These are phyloP conservation scores for Monilinia fructigena DNA, from an alignment of 2,329 filamentous ascomycete species.

Conservation along the genomic window DNA sequence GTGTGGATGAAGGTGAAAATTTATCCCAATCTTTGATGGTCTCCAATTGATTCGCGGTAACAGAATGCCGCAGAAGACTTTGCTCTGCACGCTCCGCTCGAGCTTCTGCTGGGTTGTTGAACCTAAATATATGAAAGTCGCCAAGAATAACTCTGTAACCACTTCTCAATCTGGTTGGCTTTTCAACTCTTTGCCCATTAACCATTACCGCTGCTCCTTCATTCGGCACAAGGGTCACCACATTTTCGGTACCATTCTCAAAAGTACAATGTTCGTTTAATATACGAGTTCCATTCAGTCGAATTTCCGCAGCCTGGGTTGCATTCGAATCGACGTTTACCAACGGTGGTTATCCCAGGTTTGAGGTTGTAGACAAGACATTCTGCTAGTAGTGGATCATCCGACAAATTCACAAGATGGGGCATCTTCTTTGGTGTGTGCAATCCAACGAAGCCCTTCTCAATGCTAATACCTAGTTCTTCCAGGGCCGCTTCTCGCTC, in stretches of 20 bases:
- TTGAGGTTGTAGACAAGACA: slow-evolving; percentile 98
- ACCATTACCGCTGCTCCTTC: slow-evolving; percentile 98
- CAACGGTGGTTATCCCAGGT: slow-evolving; percentile 88
- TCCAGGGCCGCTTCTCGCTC: slow-evolving; percentile 93
- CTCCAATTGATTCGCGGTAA: slow-evolving; percentile 61
- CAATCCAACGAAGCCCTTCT: slow-evolving; percentile 94
- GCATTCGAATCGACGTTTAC: slow-evolving; percentile 88
- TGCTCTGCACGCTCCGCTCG: slow-evolving; percentile 86
- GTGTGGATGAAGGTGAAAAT: slow-evolving; percentile 60
- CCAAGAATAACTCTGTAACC: slow-evolving; percentile 94
- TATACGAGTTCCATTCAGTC: slow-evolving; percentile 90
- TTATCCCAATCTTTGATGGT: slow-evolving; percentile 54
- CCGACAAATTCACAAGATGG: slow-evolving; percentile 96
- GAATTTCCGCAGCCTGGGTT: slow-evolving; percentile 76
- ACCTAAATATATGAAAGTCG: slow-evolving; percentile 98
- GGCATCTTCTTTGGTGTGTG: slow-evolving; percentile 99
- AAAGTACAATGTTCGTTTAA: slow-evolving; percentile 90
- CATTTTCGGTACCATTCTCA: slow-evolving; percentile 79
- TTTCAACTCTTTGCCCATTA: slow-evolving; percentile 86
- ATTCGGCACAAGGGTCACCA: slow-evolving; percentile 84
- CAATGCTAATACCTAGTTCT: slow-evolving; percentile 96
- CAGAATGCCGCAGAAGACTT: slow-evolving; percentile 81
- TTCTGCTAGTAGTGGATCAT: slow-evolving; percentile 88
- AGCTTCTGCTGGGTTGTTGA: slow-evolving; percentile 96
- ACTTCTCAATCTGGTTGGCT: slow-evolving; percentile 81